Evolutionary conservation across 2,329 filamentous ascomycete species (phyloP).

Genomic region (Trichothecium sympodiale): DNA sequence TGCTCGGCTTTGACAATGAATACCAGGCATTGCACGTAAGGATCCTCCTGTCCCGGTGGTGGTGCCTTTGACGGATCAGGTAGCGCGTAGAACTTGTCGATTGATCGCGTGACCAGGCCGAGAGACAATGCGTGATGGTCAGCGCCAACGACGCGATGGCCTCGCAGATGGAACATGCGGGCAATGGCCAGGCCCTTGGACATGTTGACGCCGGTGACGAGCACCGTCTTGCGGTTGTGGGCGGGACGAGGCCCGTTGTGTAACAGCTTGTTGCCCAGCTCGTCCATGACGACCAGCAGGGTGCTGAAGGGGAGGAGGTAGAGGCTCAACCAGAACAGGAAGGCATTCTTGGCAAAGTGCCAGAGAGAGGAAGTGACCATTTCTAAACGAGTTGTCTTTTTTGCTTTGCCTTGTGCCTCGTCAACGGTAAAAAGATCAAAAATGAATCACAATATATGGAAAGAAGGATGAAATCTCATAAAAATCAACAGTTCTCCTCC

Average conservation of each 20-base stretch:
- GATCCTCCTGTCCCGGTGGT: conserved; percentile 16
- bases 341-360: conserved; percentile 13
- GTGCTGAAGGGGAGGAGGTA: conserved; percentile 38
- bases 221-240: conserved; percentile 32
- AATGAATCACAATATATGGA: not conserved
- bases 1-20: conserved; percentile 47
- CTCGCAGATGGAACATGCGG: conserved; percentile 50
- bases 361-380: not conserved
- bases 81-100: conserved; percentile 42
- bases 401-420: not conserved
- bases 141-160: conserved; percentile 62
- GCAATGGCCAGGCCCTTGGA: conserved; percentile 58
- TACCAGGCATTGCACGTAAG: conserved; percentile 46
- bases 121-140: conserved; percentile 45
- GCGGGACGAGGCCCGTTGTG: conserved; percentile 48
- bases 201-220: conserved; percentile 66
- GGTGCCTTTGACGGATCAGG: conserved; percentile 14
- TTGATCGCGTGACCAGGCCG: conserved; percentile 46
- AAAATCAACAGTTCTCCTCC: too few species aligned
- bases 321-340: conserved; percentile 16
- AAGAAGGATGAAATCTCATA: too few species aligned
- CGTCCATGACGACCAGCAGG: conserved; percentile 22
- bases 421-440: not conserved
- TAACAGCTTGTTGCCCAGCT: conserved; percentile 4
- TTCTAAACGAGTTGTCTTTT: not conserved